These are phyloP conservation scores for Candida sithepensis DNA, from an alignment of 805 yeast species.

Conservation along the genomic window DNA sequence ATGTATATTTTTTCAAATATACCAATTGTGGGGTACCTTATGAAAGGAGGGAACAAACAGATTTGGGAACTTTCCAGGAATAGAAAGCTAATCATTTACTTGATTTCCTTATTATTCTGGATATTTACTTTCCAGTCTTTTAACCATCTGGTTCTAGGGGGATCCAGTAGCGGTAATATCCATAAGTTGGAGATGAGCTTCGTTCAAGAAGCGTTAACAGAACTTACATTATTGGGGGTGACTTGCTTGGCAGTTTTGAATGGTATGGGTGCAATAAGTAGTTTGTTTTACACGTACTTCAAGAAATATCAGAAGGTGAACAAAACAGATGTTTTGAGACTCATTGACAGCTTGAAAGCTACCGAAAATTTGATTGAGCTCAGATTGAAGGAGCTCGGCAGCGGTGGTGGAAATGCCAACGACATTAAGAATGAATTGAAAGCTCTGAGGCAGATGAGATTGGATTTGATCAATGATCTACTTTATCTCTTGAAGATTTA, in stretches of 20 bases:
- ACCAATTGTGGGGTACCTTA: not conserved
- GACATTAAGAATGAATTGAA: slow-evolving; percentile 39
- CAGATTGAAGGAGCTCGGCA: slow-evolving; percentile 32
- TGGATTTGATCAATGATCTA: slow-evolving; percentile 17
- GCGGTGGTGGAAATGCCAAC: not conserved
- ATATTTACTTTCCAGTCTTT: slow-evolving; percentile 31
- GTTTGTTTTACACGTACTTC: slow-evolving; percentile 33
- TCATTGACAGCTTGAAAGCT: slow-evolving; percentile 39
- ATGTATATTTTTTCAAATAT: not conserved
- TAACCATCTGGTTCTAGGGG: not conserved
- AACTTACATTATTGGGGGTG: slow-evolving; percentile 46
- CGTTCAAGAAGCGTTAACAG: slow-evolving; percentile 36
- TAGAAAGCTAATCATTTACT: slow-evolving; percentile 5
- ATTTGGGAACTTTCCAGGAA: not conserved
- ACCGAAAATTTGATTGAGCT: slow-evolving; percentile 34
- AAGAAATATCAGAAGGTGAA: slow-evolving; percentile 22
- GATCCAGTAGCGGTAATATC: too few species aligned
- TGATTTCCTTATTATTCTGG: slow-evolving; percentile 30
- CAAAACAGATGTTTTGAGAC: slow-evolving; percentile 32
- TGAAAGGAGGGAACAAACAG: not conserved
- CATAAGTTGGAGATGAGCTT: not conserved
- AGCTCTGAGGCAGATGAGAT: slow-evolving; percentile 31
- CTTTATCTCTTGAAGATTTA: slow-evolving; percentile 7
- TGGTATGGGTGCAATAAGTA: slow-evolving; percentile 50
- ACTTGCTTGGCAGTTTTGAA: slow-evolving; percentile 47